Evolutionary conservation across 73 alveolate genomes (phyloP).

Genomic region (Blepharisma stoltei): DNA sequence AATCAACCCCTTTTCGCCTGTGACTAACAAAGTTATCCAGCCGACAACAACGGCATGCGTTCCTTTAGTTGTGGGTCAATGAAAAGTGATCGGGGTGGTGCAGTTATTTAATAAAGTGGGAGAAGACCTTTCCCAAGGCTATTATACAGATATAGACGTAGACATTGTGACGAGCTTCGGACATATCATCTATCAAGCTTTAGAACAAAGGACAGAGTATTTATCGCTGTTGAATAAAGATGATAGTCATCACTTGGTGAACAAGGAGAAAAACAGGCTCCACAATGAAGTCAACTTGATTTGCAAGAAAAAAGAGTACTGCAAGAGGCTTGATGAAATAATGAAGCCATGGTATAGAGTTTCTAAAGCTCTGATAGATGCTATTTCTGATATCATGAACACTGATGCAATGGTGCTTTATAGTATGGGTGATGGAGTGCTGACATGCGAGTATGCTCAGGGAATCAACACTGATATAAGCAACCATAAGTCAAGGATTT

Average conservation of each 20-base stretch:
- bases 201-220: not conserved
- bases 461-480: too few relatives aligned
- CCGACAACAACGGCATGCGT: not conserved
- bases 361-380: not conserved
- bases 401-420: not conserved
- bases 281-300: not conserved
- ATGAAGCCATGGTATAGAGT: not conserved
- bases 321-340: not conserved
- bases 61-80: not conserved
- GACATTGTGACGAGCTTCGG: not conserved
- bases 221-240: not conserved
- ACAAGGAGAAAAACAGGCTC: not conserved
- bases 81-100: not conserved
- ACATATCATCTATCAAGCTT: not conserved
- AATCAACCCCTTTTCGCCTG: not conserved
- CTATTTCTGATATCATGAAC: not conserved
- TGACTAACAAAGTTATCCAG: not conserved
- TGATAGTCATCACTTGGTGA: not conserved
- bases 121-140: not conserved
- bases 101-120: conserved; percentile 25
- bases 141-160: conserved; percentile 5
- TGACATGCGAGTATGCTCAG: not conserved
- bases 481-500: not conserved
- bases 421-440: not conserved
- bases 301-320: not conserved